These are phyloP conservation scores for Talaromyces sp. DNA, from an alignment of 2,329 filamentous ascomycete genomes.

Conservation along the genomic window DNA sequence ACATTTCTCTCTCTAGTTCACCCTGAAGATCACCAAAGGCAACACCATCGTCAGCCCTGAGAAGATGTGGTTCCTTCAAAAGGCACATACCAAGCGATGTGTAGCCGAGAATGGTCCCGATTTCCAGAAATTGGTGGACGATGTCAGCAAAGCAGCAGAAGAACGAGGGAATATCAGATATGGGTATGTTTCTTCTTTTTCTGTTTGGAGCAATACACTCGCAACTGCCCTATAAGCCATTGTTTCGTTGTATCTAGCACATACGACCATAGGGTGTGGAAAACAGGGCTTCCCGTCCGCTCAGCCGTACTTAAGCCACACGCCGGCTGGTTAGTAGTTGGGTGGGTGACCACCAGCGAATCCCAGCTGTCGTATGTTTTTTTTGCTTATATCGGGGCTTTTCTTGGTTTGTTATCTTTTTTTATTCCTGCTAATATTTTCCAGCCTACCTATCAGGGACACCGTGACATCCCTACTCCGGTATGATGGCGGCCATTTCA, in stretches of 20 bases:
- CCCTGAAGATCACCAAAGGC: slow-evolving; percentile 84
- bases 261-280: slow-evolving; percentile 24
- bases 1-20: slow-evolving; percentile 58
- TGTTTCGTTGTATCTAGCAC: not conserved
- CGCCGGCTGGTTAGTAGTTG: slow-evolving; percentile 23
- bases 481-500: slow-evolving; percentile 59
- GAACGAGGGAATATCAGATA: slow-evolving; percentile 20
- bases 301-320: slow-evolving; percentile 24
- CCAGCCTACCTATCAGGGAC: slow-evolving; percentile 23
- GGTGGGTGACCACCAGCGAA: slow-evolving; percentile 24
- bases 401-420: not conserved
- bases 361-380: slow-evolving; percentile 22
- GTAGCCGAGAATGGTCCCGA: slow-evolving; percentile 47
- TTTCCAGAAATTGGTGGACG: slow-evolving; percentile 42
- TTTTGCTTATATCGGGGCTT: not conserved
- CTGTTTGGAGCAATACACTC: not conserved
- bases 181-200: slow-evolving; percentile 6
- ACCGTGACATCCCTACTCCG: slow-evolving; percentile 47
- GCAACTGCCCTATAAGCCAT: not conserved
- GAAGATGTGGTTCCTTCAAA: slow-evolving; percentile 80
- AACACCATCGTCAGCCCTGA: slow-evolving; percentile 78
- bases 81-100: slow-evolving; percentile 60
- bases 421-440: slow-evolving; percentile 17
- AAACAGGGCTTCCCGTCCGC: slow-evolving; percentile 24
- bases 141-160: slow-evolving; percentile 31